Evolutionary conservation across 2,329 filamentous ascomycete genomes (phyloP).

Genomic region (Aspergillus sp.): DNA sequence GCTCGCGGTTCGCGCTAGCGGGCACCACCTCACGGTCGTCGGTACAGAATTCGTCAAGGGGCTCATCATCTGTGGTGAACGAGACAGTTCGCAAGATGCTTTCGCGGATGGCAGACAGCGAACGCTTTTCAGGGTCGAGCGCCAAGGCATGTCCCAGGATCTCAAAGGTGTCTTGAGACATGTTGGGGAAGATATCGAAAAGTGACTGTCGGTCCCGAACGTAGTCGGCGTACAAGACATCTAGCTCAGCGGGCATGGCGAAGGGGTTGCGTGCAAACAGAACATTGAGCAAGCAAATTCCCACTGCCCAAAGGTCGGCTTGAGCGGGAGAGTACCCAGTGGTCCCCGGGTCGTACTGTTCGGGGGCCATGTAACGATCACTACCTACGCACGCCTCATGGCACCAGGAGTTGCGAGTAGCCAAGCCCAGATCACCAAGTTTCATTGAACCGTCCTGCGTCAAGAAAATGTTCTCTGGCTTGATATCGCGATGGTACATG

Average conservation of each 20-base stretch:
- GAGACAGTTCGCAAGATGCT: constrained; percentile 73
- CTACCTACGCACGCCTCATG: constrained; percentile 91
- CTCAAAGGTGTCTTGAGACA: constrained; percentile 97
- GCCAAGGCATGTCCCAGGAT: constrained; percentile 87
- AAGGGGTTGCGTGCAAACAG: constrained; percentile 97
- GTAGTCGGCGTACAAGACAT: constrained; percentile 89
- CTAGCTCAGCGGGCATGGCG: constrained; percentile 79
- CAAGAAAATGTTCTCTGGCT: constrained; percentile 98
- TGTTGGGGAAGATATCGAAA: constrained; percentile 95
- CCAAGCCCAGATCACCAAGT: constrained; percentile 91
- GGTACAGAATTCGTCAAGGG: constrained; percentile 86
- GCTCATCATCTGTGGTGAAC: constrained; percentile 91
- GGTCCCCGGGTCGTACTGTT: constrained; percentile 87
- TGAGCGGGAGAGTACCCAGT: constrained; percentile 86
- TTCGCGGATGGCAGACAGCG: constrained; percentile 67
- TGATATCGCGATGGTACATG: constrained; percentile 96
- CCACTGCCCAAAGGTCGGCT: constrained; percentile 95
- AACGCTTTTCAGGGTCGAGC: constrained; percentile 82
- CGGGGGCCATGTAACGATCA: constrained; percentile 97
- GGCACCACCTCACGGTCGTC: constrained; percentile 69
- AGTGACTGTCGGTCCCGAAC: constrained; percentile 88
- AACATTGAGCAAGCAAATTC: constrained; percentile 92
- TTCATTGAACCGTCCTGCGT: constrained; percentile 83
- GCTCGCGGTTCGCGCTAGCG: constrained; percentile 82
- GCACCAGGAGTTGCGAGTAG: constrained; percentile 82